phyloP scores from a whole-genome alignment of 1,284 basidiomycete species.

The Farysia itapuensis region DNA sequence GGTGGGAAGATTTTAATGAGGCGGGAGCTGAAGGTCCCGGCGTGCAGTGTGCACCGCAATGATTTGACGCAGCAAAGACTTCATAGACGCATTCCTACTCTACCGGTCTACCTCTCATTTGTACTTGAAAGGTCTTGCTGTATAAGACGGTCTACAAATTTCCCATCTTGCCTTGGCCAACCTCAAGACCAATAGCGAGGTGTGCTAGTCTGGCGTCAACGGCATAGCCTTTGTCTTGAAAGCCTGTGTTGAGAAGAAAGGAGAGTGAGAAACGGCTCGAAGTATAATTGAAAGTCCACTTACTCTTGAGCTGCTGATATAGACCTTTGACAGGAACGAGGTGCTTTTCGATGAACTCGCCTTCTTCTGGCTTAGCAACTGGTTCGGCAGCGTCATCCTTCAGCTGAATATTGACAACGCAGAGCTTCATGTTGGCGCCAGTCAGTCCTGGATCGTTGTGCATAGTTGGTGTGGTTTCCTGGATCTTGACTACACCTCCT shows the following conservation, averaged over 20 bases:
- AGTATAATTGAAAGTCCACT: slow-evolving; percentile 5
- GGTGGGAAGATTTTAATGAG: slow-evolving; percentile 33
- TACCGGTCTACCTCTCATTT: no score
- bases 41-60: slow-evolving; percentile 50
- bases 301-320: slow-evolving; percentile 39
- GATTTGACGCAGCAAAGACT: slow-evolving; percentile 1
- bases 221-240: slow-evolving; percentile 43
- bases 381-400: slow-evolving; percentile 50
- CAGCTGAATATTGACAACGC: slow-evolving; percentile 48
- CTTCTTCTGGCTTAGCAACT: slow-evolving; percentile 55
- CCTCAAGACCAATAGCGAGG: slow-evolving; percentile 48
- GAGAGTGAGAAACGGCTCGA: neutral
- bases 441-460: slow-evolving; percentile 53
- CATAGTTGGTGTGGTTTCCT: slow-evolving; percentile 43
- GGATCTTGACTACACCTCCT: slow-evolving; percentile 40
- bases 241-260: slow-evolving; percentile 24
- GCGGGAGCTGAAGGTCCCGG: slow-evolving; percentile 35
- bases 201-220: slow-evolving; percentile 57
- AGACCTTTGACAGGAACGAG: slow-evolving; percentile 49
- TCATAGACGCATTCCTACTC: no score
- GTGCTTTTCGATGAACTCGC: slow-evolving; percentile 56
- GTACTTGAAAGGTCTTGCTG: no score
- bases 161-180: slow-evolving; percentile 33
- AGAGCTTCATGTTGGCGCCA: slow-evolving; percentile 54
- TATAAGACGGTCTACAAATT: slow-evolving; percentile 10